Conservation (phyloP, 2,329 filamentous ascomycete genomes). For the Curvularia verruculosa region DNA sequence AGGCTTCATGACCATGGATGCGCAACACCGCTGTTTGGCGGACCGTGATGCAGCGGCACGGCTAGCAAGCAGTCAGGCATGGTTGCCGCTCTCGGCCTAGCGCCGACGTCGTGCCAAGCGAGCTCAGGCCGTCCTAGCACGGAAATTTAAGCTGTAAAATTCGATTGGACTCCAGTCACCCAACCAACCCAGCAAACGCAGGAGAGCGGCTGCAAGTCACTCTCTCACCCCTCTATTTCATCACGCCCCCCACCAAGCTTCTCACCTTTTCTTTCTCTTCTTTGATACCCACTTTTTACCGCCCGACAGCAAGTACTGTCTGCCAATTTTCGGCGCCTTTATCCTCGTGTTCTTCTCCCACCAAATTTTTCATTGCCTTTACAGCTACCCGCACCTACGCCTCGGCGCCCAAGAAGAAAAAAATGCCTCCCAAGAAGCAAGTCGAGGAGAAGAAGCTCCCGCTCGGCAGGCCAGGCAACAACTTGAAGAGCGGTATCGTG, state of each 20-base stretch:
- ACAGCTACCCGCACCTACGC: slow-evolving; percentile 62
- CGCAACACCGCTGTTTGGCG: slow-evolving; percentile 6
- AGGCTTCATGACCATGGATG: slow-evolving; percentile 3
- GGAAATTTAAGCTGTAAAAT: slow-evolving; percentile 23
- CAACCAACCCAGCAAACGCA: slow-evolving; percentile 21
- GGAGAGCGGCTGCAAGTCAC: slow-evolving; percentile 20
- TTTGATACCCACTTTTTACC: slow-evolving; percentile 59
- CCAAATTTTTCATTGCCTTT: slow-evolving; percentile 45
- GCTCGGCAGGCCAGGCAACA: slow-evolving; percentile 95
- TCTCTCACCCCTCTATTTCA: slow-evolving; percentile 28
- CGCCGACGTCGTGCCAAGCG: slow-evolving; percentile 12
- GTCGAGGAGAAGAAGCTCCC: slow-evolving; percentile 94
- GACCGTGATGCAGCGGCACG: slow-evolving; percentile 11
- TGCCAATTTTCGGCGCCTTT: slow-evolving; percentile 47
- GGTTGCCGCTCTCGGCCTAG: slow-evolving; percentile 19
- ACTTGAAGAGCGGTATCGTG: slow-evolving; percentile 96
- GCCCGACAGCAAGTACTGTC: slow-evolving; percentile 58
- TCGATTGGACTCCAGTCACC: slow-evolving; percentile 17
- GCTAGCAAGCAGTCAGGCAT: slow-evolving; percentile 12
- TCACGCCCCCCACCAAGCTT: slow-evolving; percentile 47
- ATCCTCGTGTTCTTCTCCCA: slow-evolving; percentile 37
- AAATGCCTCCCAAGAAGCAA: slow-evolving; percentile 95
- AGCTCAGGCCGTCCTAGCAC: slow-evolving; percentile 11
- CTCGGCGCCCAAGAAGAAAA: slow-evolving; percentile 64
- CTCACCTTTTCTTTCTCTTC: slow-evolving; percentile 56